Base-by-base conservation (phyloP, 805 yeast genomes). In the Metschnikowia drakensbergensis region DNA sequence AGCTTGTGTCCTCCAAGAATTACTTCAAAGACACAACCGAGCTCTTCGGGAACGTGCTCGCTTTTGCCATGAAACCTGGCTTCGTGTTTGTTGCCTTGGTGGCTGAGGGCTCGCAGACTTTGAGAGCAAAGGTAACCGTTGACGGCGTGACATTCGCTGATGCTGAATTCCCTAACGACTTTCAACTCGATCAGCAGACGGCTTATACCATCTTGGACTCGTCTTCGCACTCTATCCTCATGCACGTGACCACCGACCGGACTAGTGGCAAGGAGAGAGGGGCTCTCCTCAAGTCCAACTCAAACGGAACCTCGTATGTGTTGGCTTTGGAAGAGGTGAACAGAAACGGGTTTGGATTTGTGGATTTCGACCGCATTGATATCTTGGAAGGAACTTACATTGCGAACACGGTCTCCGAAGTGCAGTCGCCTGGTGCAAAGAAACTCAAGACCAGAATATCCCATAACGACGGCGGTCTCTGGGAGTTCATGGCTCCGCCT, bases 401-500 rank as follows among this genome's bases (percentile, higher is more conserved):
- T 6, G 78, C 86, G 22, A 92, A 92, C 64, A 69, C 78, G 4
- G 96, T 91, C 3, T 52, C 66, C 6, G 86, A 86, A 56, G 65
- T 77, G 0, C 66, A 69, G 1, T 77, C 76, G 6, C 68, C 72
- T 4, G 59, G 52, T 0, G 55, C 63, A 6, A 91, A 91, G 64
- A 65, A 72, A 54, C 64, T 92, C 50, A 82, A 82, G 62, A 78
- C 97, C 0, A 76, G 72, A 64, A 87, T 91, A 47, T 81, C 97
- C 0, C 88, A 84, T 61, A 89, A 89, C 64, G 97, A 94, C 65
- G 99, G 97, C 48, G 88, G 92, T 3, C 83, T 84, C 52, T 92
- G 98, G 97, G 65, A 74, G 4, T 81, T 71, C 50, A 57, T 94
- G 17, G 61, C 65, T 1, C 92, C 97, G 4, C 97, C 97, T 5